Evolutionary conservation across 2,329 filamentous ascomycete genomes (phyloP), one percentile per base, ranked within the genome.

Genomic region (Fusarium goolgardi): DNA sequence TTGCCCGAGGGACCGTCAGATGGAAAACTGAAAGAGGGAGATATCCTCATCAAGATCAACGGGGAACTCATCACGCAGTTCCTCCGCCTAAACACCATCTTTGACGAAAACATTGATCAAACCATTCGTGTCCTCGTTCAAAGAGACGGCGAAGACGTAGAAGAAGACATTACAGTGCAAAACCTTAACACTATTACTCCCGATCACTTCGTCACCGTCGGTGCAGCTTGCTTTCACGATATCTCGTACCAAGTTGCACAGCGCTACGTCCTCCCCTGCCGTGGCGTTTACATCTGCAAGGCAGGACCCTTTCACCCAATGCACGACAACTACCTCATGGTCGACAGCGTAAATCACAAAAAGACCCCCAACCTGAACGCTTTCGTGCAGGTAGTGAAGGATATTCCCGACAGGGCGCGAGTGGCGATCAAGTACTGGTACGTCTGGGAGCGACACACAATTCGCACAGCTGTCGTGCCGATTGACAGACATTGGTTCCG

Each of bases 161-260:
- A 96, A 73, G 89, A 97, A 12, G 90, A 96, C 56, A 86, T 97
- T 52, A 81, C 88, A 32, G 94, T 98, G 35, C 94, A 92, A 49
- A 92, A 99, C 76, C 85, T 99, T 57, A 94, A 98, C 81, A 87
- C 86, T 46, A 98, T 99, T 77, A 98, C 96, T 1, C 96, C 96
- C 2, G 94, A 97, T 79, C 91, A 94, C 59, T 99, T 98, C 75
- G 91, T 98, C 46, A 93, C 93, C 4, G 95, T 98, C 37, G 93
- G 94, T 40, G 96, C 96, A 23, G 95, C 90, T 16, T 94, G 93
- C 56, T 98, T 99, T 82, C 96, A 99, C 80, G 88, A 96, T 75
- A 84, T 99, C 15, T 99, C 96, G 1, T 99, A 99, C 78, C 96
- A 99, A 77, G 93, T 98, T 79, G 94, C 96, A 13, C 90, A 96